Base-by-base conservation (phyloP, 495 filamentous ascomycete genomes). In the Xeromyces bisporus region DNA sequence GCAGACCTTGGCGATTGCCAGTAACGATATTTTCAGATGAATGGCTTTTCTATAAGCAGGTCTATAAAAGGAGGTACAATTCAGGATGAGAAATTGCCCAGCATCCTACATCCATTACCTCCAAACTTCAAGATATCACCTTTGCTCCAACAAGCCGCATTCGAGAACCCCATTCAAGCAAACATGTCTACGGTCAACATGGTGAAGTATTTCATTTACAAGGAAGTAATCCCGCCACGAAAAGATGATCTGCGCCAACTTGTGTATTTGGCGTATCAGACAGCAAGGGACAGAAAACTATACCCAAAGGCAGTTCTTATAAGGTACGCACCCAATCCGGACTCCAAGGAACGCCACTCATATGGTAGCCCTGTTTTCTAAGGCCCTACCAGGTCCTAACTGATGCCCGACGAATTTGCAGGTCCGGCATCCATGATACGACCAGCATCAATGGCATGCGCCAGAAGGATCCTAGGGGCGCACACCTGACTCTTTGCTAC, bases 111-210 rank as follows among this genome's bases (percentile, higher is more conserved):
- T 4, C 20, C 20, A 21, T 21, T 21, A 5, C 20, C 9, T 21
- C 26, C 5, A 27, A 11, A n/a, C 26, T 27, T 11, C 26, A 27
- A 27, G 26, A 11, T 27, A 11, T 27, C 10, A 15, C n/a, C 14
- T 27, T 27, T n/a, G 10, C 4, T 6, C 14, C 26, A 6, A 27
- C 14, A 11, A 11, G n/a, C 4, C 10, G n/a, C 26, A 6, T 27
- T 27, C 5, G 10, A 27, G n/a, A 15, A 27, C 11, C 11, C 26
- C 10, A 27, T 27, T 9, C 20, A 27, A 27, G 10, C 26, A 31
- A 26, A n/a, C 18, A 40, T 40, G 33, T 40, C 38, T 24, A 40
- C 38, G 2, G 29, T 40, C 18, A 40, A 40, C 18, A 17, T 40
- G 23, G 33, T 40, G 12, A 40, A 36, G 11, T 40, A 40, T 26